Base-by-base conservation (phyloP, 306 rosid species). In the Begonia masoniana region DNA sequence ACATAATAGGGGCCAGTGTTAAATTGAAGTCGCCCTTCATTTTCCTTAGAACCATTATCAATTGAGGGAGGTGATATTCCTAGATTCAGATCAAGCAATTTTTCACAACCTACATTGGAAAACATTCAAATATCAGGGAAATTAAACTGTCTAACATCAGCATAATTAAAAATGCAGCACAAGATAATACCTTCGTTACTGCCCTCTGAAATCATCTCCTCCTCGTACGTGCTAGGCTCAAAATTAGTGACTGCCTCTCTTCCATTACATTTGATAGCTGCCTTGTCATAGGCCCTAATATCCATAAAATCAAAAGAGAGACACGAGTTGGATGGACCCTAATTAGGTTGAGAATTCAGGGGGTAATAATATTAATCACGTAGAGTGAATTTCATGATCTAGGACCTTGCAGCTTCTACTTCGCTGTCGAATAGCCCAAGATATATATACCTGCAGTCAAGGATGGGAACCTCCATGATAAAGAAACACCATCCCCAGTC, bases 341-440 rank as follows among this genome's bases (percentile, higher is more conserved):
- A 71, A 78, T 76, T 82, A 82, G 70, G 76, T 82, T 78, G 78
- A 80, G 77, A 79, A 77, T 85, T 71, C 65, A 75, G 76, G 71
- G 80, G 2, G 39, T 75, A 79, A 78, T 75, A 83, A 74, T 71
- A 72, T 79, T 87, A 85, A 68, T 56, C 72, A 82, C 75, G 75
- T 69, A 80, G 83, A 85, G 84, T 63, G 84, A 75, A 86, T 79
- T 81, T 86, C 72, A 80, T 86, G 88, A 74, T 89, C 80, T 71
- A 79, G 74, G 89, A 92, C 99, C 99, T 92, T 87, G 99, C 99
- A 83, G 96, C 96, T 87, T 92, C 99, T 83, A 92, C 96, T 84
- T 92, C 99, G 57, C 78, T 86, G 93, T 92, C 93, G 93, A 92
- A 92, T 62, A 92, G 96, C 78, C 96, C 99, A 82, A 92, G 96